Conservation (phyloP, 2,329 filamentous ascomycete genomes). For the Cytospora piceae region DNA sequence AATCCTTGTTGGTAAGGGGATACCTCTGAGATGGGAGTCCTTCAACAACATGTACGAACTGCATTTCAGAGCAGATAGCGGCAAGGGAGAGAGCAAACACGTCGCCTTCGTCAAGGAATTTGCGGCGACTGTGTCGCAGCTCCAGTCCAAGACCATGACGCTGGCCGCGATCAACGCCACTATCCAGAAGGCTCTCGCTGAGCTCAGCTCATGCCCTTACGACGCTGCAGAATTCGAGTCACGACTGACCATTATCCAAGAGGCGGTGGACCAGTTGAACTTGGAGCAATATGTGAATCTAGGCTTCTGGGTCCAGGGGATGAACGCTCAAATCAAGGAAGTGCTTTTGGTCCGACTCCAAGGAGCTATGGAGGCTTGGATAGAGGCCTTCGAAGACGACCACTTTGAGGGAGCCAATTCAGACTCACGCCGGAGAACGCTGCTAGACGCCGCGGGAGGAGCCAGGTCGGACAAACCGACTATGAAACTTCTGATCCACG, state of each 20-base stretch:
- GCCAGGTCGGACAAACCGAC: slow-evolving; percentile 59
- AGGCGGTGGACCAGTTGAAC: slow-evolving; percentile 93
- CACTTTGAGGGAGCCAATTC: slow-evolving; percentile 53
- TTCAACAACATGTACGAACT: slow-evolving; percentile 97
- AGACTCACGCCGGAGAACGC: slow-evolving; percentile 53
- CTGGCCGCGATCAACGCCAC: slow-evolving; percentile 79
- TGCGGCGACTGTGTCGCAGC: slow-evolving; percentile 79
- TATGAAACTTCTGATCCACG: slow-evolving; percentile 78
- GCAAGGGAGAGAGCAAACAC: slow-evolving; percentile 77
- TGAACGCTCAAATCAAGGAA: slow-evolving; percentile 84
- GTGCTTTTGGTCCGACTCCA: slow-evolving; percentile 83
- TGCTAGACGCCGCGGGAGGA: slow-evolving; percentile 45
- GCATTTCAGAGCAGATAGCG: slow-evolving; percentile 64
- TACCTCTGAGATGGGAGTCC: slow-evolving; percentile 93
- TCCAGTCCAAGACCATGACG: slow-evolving; percentile 85
- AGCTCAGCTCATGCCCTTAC: slow-evolving; percentile 85
- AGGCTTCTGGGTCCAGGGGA: slow-evolving; percentile 81
- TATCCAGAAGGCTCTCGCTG: slow-evolving; percentile 77
- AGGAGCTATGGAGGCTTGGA: slow-evolving; percentile 84
- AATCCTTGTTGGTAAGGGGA: slow-evolving; percentile 78
- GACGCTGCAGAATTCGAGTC: slow-evolving; percentile 77
- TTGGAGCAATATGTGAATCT: slow-evolving; percentile 96
- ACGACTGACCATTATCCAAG: slow-evolving; percentile 83
- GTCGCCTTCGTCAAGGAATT: slow-evolving; percentile 97
- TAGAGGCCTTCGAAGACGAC: slow-evolving; percentile 76